phyloP scores from a whole-genome alignment of 148 eudicot species.

The Chenopodium berlandieri region DNA sequence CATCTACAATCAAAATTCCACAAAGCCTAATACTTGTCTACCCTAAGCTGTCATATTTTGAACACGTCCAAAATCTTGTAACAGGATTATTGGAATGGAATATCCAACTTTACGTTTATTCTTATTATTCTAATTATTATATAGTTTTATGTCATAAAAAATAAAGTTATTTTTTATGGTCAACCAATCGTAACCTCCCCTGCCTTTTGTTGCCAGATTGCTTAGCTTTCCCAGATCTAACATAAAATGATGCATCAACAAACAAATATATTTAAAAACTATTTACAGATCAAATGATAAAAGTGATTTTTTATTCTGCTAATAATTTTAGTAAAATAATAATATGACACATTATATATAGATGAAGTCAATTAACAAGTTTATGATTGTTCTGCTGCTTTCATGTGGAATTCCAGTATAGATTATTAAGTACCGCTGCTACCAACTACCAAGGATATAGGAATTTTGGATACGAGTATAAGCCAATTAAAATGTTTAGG shows the following conservation, averaged over 20 bases:
- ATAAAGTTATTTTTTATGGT: background rate
- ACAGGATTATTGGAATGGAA: background rate
- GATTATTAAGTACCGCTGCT: too few relatives aligned
- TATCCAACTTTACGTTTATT: constrained; percentile 7
- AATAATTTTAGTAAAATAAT: too few relatives aligned
- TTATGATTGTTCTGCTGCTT: too few relatives aligned
- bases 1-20: background rate
- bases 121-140: background rate
- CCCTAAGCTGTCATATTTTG: background rate
- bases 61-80: constrained; percentile 6
- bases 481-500: too few relatives aligned
- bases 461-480: too few relatives aligned
- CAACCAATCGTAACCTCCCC: constrained; percentile 10
- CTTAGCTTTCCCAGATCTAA: constrained; percentile 23
- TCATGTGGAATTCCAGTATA: too few relatives aligned
- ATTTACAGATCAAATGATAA: background rate
- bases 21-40: background rate
- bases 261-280: constrained; percentile 2
- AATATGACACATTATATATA: too few relatives aligned
- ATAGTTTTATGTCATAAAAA: too few relatives aligned
- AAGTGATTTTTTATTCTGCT: background rate
- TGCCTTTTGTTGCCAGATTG: constrained; percentile 7
- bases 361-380: too few relatives aligned
- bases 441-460: too few relatives aligned
- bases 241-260: constrained; percentile 23